Evolutionary conservation across 2,329 filamentous ascomycete species (phyloP), one percentile per base, ranked within the genome.

Genomic region (Colletotrichum brevisporum): DNA sequence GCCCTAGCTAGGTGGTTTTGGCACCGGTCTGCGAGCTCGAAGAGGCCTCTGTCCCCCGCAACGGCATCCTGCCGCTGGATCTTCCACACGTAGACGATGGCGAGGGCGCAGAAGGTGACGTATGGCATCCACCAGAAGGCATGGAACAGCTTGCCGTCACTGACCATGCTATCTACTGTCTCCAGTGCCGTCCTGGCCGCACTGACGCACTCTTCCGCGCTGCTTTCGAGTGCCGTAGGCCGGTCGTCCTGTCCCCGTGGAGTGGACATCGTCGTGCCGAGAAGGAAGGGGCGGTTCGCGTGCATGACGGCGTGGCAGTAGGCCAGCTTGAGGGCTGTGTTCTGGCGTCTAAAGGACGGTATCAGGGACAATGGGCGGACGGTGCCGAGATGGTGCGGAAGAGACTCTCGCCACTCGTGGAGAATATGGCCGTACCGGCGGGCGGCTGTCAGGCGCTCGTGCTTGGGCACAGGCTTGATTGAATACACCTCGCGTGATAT

Each of bases 241-340:
- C 76, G 63, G 84, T 86, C 1, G 84, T 86, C 1, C 80, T 78
- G 0, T 76, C 73, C 0, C 86, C 78, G 31, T 10, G 31, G 31
- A 3, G 31, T 67, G 71, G 70, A 21, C 39, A 48, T 62, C 56
- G 31, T 68, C 36, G 60, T 78, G 62, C 62, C 80, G 0, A 89
- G 78, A 0, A 90, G 79, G 55, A 89, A 86, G 0, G 85, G 83
- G 0, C 88, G 83, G 57, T 86, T 88, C 15, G 86, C 83, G 16
- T 89, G 82, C 74, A 90, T 87, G 9, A 86, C 80, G 3, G 87
- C 86, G 63, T 90, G 88, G 9, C 82, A 83, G 68, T 88, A 84
- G 0, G 86, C 86, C 0, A 90, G 78, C 50, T 84, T 84, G 8
- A 90, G 77, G 1, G 88, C 86, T 0, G 81, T 84, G 2, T 86